Conservation (phyloP, 768 basidiomycete genomes). For the Royoungia palumana region DNA sequence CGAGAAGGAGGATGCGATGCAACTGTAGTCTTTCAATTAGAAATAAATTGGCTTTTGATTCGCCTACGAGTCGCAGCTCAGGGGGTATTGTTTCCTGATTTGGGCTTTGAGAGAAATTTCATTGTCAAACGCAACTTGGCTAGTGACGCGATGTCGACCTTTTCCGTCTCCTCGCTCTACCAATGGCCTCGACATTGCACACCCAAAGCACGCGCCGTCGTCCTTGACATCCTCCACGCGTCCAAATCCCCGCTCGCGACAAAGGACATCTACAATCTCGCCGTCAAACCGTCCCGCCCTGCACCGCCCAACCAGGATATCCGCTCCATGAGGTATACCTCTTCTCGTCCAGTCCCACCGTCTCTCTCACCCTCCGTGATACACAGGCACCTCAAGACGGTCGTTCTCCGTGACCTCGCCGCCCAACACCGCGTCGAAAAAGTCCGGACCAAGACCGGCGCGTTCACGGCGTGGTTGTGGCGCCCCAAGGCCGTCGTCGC, state of each 20-base stretch:
- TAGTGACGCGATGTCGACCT: constrained; percentile 5
- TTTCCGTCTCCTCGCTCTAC: constrained; percentile 19
- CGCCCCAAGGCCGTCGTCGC: not conserved
- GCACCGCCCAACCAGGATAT: constrained; percentile 47
- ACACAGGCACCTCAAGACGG: constrained; percentile 52
- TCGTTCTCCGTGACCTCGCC: constrained; percentile 47
- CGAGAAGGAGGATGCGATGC: constrained; percentile 85
- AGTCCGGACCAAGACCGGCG: constrained; percentile 29
- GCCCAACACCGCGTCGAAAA: constrained; percentile 42
- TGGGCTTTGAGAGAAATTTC: not conserved
- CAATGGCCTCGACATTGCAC: constrained; percentile 24
- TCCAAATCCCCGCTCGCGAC: constrained; percentile 24
- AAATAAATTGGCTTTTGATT: constrained; percentile 1
- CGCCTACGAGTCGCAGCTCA: not conserved
- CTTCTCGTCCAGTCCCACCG: not conserved
- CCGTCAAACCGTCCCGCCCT: constrained; percentile 8
- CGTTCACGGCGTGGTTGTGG: constrained; percentile 45
- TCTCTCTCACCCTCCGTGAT: not conserved
- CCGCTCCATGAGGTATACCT: constrained; percentile 50
- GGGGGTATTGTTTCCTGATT: not conserved
- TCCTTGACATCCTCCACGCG: constrained; percentile 19
- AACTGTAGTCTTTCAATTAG: constrained; percentile 43
- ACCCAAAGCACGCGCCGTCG: constrained; percentile 18
- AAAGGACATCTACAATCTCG: constrained; percentile 26
- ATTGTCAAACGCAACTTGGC: too few relatives aligned